Evolutionary conservation across 225 moss, liverwort and hornwort species (phyloP).

Genomic region (Marchantia paleacea): DNA sequence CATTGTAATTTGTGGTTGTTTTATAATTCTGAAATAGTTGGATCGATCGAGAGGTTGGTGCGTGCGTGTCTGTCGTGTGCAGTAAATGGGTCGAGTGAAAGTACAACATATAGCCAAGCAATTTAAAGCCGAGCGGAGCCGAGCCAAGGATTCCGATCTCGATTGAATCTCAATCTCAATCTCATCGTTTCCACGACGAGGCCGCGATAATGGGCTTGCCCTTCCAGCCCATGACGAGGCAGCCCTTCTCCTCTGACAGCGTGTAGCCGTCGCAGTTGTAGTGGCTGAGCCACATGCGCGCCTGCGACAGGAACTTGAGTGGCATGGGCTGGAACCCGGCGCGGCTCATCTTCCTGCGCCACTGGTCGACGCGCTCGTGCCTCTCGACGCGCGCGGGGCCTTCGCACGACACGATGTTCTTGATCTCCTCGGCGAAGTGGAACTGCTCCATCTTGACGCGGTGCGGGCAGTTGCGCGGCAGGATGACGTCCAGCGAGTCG

Average conservation of each 20-base stretch:
- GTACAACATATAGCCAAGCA: no score
- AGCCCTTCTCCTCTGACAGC: slow-evolving; percentile 35
- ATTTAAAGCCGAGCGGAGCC: no score
- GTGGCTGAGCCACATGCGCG: slow-evolving; percentile 27
- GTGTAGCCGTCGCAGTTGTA: slow-evolving; percentile 36
- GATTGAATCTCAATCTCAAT: no score
- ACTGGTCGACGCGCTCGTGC: slow-evolving; percentile 41
- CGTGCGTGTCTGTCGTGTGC: no score
- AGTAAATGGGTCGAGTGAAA: no score
- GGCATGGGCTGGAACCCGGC: slow-evolving; percentile 38
- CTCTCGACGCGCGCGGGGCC: slow-evolving; percentile 36
- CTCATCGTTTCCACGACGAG: slow-evolving; percentile 34
- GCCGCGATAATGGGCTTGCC: slow-evolving; percentile 39
- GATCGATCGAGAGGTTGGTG: no score
- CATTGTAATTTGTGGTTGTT: no score
- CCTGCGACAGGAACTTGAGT: slow-evolving; percentile 30
- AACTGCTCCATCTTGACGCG: slow-evolving; percentile 43
- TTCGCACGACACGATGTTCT: slow-evolving; percentile 46
- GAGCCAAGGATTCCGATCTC: no score
- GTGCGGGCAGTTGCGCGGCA: slow-evolving; percentile 24
- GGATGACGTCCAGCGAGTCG: slow-evolving; percentile 40
- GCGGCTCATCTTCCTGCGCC: slow-evolving; percentile 40
- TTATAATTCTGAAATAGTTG: no score
- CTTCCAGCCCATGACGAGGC: slow-evolving; percentile 43
- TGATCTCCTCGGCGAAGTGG: slow-evolving; percentile 44